These are phyloP conservation scores for Calonectria henricotiae DNA, from an alignment of 2,329 filamentous ascomycete species.

Conservation along the genomic window DNA sequence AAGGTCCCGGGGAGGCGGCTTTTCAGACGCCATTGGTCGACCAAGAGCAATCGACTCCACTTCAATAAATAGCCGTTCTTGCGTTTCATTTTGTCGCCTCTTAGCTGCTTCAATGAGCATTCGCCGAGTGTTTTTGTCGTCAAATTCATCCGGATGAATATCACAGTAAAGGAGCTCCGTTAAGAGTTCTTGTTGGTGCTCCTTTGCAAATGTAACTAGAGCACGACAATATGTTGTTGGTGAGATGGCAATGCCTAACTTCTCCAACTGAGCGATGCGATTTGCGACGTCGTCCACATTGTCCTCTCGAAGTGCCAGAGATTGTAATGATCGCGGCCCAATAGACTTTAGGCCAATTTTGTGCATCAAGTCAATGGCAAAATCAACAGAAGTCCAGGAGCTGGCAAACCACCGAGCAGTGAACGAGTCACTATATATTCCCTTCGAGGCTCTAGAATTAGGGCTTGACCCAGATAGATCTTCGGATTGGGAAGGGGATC, in stretches of 20 bases:
- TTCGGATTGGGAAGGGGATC: background rate
- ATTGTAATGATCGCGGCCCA: slow-evolving; percentile 83
- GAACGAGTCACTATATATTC: slow-evolving; percentile 66
- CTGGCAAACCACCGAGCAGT: slow-evolving; percentile 88
- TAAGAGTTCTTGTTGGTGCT: slow-evolving; percentile 69
- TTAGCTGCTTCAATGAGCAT: slow-evolving; percentile 58
- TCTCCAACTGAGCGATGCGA: slow-evolving; percentile 74
- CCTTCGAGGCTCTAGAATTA: slow-evolving; percentile 30
- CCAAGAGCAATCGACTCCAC: slow-evolving; percentile 55
- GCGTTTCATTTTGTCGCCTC: slow-evolving; percentile 58
- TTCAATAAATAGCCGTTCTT: slow-evolving; percentile 63
- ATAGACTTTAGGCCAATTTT: slow-evolving; percentile 81
- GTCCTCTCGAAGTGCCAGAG: slow-evolving; percentile 79
- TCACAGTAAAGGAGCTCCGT: slow-evolving; percentile 65
- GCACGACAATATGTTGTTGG: slow-evolving; percentile 77
- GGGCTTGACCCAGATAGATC: background rate
- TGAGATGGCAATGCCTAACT: slow-evolving; percentile 75
- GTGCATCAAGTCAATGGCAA: slow-evolving; percentile 79
- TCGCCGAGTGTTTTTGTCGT: slow-evolving; percentile 62
- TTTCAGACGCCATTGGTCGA: slow-evolving; percentile 37
- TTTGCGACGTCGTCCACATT: slow-evolving; percentile 70
- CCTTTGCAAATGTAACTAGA: slow-evolving; percentile 75
- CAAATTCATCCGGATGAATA: slow-evolving; percentile 72
- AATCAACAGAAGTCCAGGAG: slow-evolving; percentile 79
- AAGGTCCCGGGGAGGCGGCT: slow-evolving; percentile 46